Percentiles rank a stretch among this genome's conserved stretches.
Conservation (phyloP, 139 green algal genomes). For the Haematococcus lacustris region DNA sequence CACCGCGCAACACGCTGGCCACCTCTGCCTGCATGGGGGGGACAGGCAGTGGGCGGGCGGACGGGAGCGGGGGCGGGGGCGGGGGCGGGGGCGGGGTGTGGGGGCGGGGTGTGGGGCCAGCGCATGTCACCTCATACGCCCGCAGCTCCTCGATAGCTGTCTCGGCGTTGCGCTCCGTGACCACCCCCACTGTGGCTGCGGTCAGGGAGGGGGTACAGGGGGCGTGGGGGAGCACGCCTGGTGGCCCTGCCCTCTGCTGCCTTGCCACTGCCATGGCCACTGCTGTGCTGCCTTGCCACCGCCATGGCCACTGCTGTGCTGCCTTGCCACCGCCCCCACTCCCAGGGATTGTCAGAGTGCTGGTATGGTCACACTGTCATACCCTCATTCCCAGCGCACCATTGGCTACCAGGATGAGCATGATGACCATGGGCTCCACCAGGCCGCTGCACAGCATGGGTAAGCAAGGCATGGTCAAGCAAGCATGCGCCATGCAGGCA, state of each 20-base stretch:
- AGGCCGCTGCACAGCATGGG: constrained; percentile 76
- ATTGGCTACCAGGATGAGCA: constrained; percentile 84
- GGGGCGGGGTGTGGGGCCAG: not conserved
- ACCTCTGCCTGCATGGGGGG: constrained; percentile 40
- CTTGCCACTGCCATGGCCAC: too few relatives aligned
- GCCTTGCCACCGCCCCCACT: too few relatives aligned
- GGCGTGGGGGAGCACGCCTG: not conserved
- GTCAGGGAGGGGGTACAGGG: not conserved
- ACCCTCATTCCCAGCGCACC: too few relatives aligned
- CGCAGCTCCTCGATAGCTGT: constrained; percentile 82
- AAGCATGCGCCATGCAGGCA: constrained; percentile 76
- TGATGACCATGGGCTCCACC: constrained; percentile 92
- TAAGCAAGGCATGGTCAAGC: constrained; percentile 61
- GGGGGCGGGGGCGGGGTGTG: too few relatives aligned
- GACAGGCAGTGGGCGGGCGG: not conserved
- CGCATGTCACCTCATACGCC: constrained; percentile 53
- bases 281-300: too few relatives aligned
- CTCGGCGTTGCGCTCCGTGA: constrained; percentile 86
- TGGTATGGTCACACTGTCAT: too few relatives aligned
- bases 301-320: too few relatives aligned
- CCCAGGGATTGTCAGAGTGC: too few relatives aligned
- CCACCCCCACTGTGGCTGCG: constrained; percentile 83
- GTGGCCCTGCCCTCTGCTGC: too few relatives aligned
- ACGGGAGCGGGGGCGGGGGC: not conserved
- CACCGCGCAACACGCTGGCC: constrained; percentile 48